Percentiles rank a stretch among this genome's conserved stretches.
These are phyloP conservation scores for Gracilariopsis chorda DNA, from an alignment of 23 red algal genomes.

Conservation along the genomic window DNA sequence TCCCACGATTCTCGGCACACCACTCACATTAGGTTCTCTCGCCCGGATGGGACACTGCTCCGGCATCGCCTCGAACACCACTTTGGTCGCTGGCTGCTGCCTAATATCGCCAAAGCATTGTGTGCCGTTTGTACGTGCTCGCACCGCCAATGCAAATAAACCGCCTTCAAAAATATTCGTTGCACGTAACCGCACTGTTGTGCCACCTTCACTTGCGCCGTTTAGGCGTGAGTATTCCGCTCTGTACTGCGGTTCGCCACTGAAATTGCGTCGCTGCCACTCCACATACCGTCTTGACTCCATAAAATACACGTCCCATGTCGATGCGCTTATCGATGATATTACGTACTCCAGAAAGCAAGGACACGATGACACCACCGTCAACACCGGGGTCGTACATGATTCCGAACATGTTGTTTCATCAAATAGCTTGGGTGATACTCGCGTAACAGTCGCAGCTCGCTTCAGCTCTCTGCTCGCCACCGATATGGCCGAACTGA, in stretches of 20 bases:
- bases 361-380: background rate
- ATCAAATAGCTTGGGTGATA: background rate
- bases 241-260: background rate
- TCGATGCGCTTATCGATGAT: background rate
- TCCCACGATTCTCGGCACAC: conserved; percentile 26
- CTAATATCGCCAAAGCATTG: background rate
- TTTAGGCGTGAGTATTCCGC: background rate
- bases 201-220: background rate
- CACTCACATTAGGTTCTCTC: background rate
- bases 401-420: background rate
- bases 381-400: background rate
- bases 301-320: conserved; percentile 33
- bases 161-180: conserved; percentile 17
- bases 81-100: background rate
- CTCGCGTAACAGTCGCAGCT: no score
- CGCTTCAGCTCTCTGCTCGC: no score
- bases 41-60: background rate
- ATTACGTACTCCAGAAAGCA: conserved; percentile 40
- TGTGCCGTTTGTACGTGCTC: background rate
- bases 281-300: background rate
- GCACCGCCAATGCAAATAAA: background rate
- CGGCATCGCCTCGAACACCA: conserved; percentile 57
- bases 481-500: background rate
- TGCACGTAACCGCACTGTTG: background rate
- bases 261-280: background rate